Base-by-base conservation (phyloP, 1,139 yeast species). In the Yamadazyma jaroonii region DNA sequence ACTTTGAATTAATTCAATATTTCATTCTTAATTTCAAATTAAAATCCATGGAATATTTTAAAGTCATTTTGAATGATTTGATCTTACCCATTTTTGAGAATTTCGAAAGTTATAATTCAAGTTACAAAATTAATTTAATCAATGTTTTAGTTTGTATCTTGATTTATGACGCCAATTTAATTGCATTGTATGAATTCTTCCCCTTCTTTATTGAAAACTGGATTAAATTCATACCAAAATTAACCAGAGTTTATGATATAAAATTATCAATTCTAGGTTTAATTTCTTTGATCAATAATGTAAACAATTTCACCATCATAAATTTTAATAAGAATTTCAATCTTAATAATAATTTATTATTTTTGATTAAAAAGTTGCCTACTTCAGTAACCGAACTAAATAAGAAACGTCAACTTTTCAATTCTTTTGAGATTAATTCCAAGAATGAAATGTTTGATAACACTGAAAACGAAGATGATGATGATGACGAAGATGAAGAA, bases 221-320 rank as follows among this genome's bases (percentile, higher is more conserved):
- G 97, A 75, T 87, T 49, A 64, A 72, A 6, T 42, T 67, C 57
- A 66, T 80, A 37, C 76, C 82, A 3, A 64, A 67, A 30, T 72
- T 84, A 48, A 69, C 73, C n/a, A 69, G 96, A 43, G 95, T 88
- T 3, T 86, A 76, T 51, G 97, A 90, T 60, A 72, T 88, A 58
- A 89, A 89, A 58, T 62, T 92, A 30, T 77, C 87, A 1, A 67
- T 79, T 3, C 61, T 90, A 46, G 94, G 95, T 1, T 57, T 85
- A 28, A 59, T 90, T 36, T 71, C 77, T 24, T 48, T 83, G n/a
- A 48, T 74, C 9, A 61, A 53, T 42, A 53, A 60, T 40, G 56
- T 56, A 35, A 56, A 57, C 24, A 49, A 52, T 29, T 46, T 48
- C 21, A 43, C 42, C n/a, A 48, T 43, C 21, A 23, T 36, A 10